Base-by-base conservation (phyloP, 108 stramenopile genomes). In the Parmales sp. region DNA sequence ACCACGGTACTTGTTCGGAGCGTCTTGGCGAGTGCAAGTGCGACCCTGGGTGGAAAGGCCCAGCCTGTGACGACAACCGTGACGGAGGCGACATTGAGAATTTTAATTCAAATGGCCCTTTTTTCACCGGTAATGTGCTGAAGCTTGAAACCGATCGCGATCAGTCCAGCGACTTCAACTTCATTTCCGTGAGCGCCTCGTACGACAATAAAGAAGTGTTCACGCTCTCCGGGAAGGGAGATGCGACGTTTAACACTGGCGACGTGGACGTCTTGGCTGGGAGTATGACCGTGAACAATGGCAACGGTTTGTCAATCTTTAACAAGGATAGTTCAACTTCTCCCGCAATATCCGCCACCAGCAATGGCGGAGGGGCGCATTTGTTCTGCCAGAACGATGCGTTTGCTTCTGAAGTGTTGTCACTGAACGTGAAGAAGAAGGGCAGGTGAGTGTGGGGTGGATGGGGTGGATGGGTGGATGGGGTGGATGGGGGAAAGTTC, bases 1-100 rank as follows among this genome's bases (percentile, higher is more conserved):
- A 73, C 63, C 76, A 66, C 70, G 82, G 82, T 9, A 19, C 11
- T 8, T 83, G 82, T 54, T 54, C 79, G 48, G 48, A 69, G 13
- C 39, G 43, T 7, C 23, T 71, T n/a, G 82, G 82, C 4, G 19
- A 51, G 44, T 83, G 82, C 72, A 11, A 31, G 1, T 83, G 82
- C 77, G 67, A 48, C 11, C 74, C 20, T 1, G 69, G 69, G 19
- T 69, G 66, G 66, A 41, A 48, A 16, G 28, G 44, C 11, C 45
- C 28, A 6, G 44, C 44, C 29, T 67, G 66, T 36, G 45, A 67
- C 66, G 66, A 67, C 45, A 67, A 67, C 45, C 31, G 5, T 16
- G 66, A 67, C 45, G 2, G 45, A n/a, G 26, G 29, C 5, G 23
- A 41, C 18, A 18, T 67, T 4, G 23, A 20, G 1, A 7, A 28